phyloP scores from a whole-genome alignment of 306 rosid genomes.

The Begonia masoniana region DNA sequence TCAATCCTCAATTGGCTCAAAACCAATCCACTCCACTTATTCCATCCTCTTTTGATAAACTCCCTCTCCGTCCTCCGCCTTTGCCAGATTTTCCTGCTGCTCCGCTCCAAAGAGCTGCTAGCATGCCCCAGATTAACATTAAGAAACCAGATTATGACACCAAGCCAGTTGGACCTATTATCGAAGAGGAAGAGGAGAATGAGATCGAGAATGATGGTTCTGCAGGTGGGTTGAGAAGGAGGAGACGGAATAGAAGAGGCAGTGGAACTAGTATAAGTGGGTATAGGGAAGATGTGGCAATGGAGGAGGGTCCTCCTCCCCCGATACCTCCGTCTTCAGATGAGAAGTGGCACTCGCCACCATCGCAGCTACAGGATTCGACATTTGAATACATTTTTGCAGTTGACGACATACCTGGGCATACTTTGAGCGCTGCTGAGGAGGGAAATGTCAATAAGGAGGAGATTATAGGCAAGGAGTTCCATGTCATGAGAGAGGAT shows the following conservation, averaged over 20 bases:
- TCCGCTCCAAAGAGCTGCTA: conserved; percentile 51
- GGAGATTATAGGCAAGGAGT: conserved; percentile 23
- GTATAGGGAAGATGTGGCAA: conserved; percentile 13
- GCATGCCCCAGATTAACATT: conserved; percentile 69
- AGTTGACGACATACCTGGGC: conserved; percentile 32
- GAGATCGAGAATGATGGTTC: conserved; percentile 24
- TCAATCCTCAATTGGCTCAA: conserved; percentile 16
- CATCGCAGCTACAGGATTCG: conserved; percentile 21
- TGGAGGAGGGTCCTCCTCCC: conserved; percentile 25
- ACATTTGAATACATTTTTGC: conserved; percentile 59
- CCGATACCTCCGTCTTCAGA: conserved; percentile 16
- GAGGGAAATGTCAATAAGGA: conserved; percentile 17
- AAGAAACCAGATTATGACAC: conserved; percentile 29
- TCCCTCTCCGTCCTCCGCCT: conserved; percentile 49
- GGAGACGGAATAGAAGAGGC: conserved; percentile 18
- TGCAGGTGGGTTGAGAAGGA: conserved; percentile 17
- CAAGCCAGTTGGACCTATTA: conserved; percentile 24
- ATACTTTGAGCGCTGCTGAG: conserved; percentile 34
- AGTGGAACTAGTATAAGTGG: conserved; percentile 18
- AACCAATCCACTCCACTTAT: background rate
- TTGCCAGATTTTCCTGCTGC: conserved; percentile 9
- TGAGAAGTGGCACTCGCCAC: conserved; percentile 17
- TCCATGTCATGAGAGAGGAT: conserved; percentile 19
- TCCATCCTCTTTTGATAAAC: conserved; percentile 16
- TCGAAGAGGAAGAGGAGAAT: conserved; percentile 34